phyloP scores from a whole-genome alignment of 345 rosid genomes.

The Nephelium lappaceum region DNA sequence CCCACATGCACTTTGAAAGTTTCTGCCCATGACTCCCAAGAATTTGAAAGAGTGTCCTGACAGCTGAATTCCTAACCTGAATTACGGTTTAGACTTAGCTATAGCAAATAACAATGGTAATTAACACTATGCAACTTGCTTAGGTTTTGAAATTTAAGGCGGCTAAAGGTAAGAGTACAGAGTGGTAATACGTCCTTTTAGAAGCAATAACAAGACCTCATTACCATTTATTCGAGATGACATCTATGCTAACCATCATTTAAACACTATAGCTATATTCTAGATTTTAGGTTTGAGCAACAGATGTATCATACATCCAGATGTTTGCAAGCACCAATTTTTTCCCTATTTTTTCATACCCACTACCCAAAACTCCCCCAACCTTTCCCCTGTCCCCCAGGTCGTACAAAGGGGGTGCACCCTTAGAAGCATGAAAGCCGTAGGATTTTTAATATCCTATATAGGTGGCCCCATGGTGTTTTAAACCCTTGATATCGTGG shows the following conservation, averaged over 20 bases:
- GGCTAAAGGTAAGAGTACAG: neutral
- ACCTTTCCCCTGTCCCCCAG: neutral
- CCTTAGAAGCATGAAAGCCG: neutral
- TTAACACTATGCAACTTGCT: neutral
- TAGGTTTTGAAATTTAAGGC: conserved; percentile 4
- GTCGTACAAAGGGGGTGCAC: neutral
- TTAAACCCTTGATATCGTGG: too few relatives aligned
- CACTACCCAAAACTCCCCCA: neutral
- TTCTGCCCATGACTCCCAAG: conserved; percentile 93
- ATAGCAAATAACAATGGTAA: neutral
- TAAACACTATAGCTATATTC: neutral
- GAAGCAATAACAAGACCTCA: neutral
- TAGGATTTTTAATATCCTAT: neutral
- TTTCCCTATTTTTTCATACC: neutral
- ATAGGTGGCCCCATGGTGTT: too few relatives aligned
- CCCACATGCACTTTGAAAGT: conserved; percentile 95
- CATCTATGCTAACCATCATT: neutral
- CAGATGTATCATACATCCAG: neutral
- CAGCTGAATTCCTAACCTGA: conserved; percentile 97
- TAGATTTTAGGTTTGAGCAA: conserved; percentile 7
- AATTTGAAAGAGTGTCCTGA: conserved; percentile 91
- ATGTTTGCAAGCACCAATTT: neutral
- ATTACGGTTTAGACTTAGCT: conserved; percentile 20
- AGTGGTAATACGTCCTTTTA: neutral
- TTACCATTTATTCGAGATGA: neutral